phyloP scores from a whole-genome alignment of 768 basidiomycete species.

The Kwoniella botswanensis region DNA sequence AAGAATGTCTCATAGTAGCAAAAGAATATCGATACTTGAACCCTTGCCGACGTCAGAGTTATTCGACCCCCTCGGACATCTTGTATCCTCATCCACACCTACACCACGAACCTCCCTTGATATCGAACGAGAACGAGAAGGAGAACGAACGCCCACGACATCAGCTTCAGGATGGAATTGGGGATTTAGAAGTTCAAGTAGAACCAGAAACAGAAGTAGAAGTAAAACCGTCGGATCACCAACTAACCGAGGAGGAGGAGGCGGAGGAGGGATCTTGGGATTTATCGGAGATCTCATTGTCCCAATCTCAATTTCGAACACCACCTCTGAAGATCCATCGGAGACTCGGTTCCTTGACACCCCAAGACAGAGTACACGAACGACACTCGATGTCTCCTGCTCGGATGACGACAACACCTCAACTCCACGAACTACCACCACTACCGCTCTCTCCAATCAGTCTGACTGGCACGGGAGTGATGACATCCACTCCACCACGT shows the following conservation, averaged over 20 bases:
- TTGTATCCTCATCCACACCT: conserved; percentile 20
- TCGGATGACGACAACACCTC: not conserved
- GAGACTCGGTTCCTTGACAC: not conserved
- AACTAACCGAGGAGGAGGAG: not conserved
- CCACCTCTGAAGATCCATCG: conserved; percentile 6
- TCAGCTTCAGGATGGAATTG: conserved; percentile 13
- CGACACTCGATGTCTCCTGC: not conserved
- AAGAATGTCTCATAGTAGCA: conserved; percentile 8
- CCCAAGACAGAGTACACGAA: conserved; percentile 2
- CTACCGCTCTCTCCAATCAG: not conserved
- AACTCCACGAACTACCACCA: conserved; percentile 6
- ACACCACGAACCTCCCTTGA: conserved; percentile 8
- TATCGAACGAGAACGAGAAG: not conserved
- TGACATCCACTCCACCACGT: conserved; percentile 1
- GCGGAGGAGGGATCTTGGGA: conserved; percentile 24
- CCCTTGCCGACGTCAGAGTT: conserved; percentile 37
- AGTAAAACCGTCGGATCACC: conserved; percentile 7
- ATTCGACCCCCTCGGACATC: conserved; percentile 37
- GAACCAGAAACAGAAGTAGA: conserved; percentile 6
- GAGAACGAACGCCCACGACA: not conserved
- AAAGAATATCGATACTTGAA: conserved; percentile 38
- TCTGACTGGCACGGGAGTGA: not conserved
- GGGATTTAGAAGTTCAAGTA: conserved; percentile 18
- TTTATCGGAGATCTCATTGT: conserved; percentile 35
- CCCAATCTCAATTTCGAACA: conserved; percentile 25